Evolutionary conservation across 306 rosid genomes (phyloP), one percentile per base, ranked within the genome.

Genomic region (Carpinus fangiana): DNA sequence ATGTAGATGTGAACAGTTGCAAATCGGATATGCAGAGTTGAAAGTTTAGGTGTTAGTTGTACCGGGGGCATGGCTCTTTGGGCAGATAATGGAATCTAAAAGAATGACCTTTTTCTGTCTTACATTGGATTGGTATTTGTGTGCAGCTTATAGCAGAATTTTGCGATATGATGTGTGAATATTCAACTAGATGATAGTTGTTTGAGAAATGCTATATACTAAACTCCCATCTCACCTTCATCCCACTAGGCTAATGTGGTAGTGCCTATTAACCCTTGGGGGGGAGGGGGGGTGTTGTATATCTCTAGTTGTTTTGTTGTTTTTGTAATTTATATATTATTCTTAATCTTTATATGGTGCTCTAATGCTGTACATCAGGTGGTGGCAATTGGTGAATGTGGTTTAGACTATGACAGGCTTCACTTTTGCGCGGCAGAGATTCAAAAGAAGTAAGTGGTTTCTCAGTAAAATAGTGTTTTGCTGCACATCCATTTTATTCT

Each of bases 301-400:
- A 41, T 6, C 45, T 41, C 45, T 12, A 28, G 43, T 14, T 62
- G 20, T 62, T 62, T 28, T 62, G 21, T 12, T 31, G 43, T 62
- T 62, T 16, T 62, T 31, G 66, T 4, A 20, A 5, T 13, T 51
- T 45, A 48, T 48, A 36, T 45, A 54, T 12, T 60, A 6, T 9
- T 23, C 5, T 50, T 54, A 54, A 55, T 45, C 2, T 21, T 75
- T 61, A 52, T 45, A 55, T 67, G 60, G 13, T 54, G 10, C 48
- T 36, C 10, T 46, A 11, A 38, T 45, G 65, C 23, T 66, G 75
- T 69, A 48, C 72, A 54, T 55, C 56, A 95, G 98, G 98, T 92
- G 75, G 97, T 95, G 70, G 98, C 98, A 57, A 86, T 92, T 80
- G 98, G 98, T 78, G 98, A 95, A 76, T 95, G 98, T 90, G 98